Evolutionary conservation across 2,329 filamentous ascomycete genomes (phyloP), one percentile per base, ranked within the genome.

Genomic region (Aspergillus pseudoterreus): DNA sequence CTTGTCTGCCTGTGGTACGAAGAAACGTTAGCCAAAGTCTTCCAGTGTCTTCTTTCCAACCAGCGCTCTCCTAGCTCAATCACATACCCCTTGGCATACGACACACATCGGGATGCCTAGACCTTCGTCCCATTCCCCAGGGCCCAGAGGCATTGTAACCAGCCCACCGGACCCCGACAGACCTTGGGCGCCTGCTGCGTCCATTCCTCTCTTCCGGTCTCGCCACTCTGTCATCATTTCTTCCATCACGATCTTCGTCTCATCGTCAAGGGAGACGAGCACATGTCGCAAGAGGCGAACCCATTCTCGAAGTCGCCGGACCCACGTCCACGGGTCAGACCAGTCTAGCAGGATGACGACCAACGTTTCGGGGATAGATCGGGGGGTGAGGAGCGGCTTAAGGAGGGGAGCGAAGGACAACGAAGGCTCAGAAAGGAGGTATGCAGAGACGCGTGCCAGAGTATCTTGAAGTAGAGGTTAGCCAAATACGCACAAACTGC

Each of bases 341-440:
- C 94, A 99, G 75, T 96, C 92, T 41, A 99, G 80, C n/a, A 99
- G 77, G 63, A 99, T 85, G 56, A 95, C 88, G 57, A 97, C 82
- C 54, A 95, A 81, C 43, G 89, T 95, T 69, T 95, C 87, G 27
- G 89, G 86, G 66, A 96, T 87, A 6, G 90, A 86, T 70, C 89
- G 83, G 41, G 89, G 85, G 15, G 88, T 95, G 54, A 96, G 81
- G 47, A 96, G 86, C 21, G 92, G 91, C 60, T 85, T 85, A 54
- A 96, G 79, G 50, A 96, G 84, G 30, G 88, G 86, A 38, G 88
- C 85, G 69, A 96, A 96, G 15, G 90, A 83, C 44, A 85, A 82
- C 27, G 89, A 92, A 2, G 92, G 89, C 60, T 86, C 89, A n/a
- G 88, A 87, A 52, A 96, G 84, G 50, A 95, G 84, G 72, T 96